Evolutionary conservation across 2,329 filamentous ascomycete genomes (phyloP), one percentile per base, ranked within the genome.

Genomic region (Alternaria consortialis): DNA sequence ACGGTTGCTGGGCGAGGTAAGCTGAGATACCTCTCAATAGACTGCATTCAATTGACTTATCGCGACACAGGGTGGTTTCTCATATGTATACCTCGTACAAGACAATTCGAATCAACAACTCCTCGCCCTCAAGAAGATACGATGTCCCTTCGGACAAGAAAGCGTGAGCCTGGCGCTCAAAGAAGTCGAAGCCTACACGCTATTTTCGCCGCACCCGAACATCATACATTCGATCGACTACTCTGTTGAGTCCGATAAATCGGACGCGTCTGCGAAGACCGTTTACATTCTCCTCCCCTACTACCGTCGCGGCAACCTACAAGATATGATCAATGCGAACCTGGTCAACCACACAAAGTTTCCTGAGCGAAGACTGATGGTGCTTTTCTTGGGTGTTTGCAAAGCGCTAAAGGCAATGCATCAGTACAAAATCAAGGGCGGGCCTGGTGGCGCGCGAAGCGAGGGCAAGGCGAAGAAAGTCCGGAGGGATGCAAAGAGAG

Each of bases 281-380:
- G 95, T 98, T 54, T 99, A 99, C 80, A 95, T 99, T 63, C 84
- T 99, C 43, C 85, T 99, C 20, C 95, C 95, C 12, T 99, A 98
- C 83, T 99, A 97, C 82, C 86, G 93, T 72, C 86, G 94, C 67
- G 95, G 95, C 13, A 99, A 99, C 79, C 85, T 99, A 37, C 95
- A 99, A 82, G 95, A 99, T 81, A 91, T 96, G 76, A 98, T 99
- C 84, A 99, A 99, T 80, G 94, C 95, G 66, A 99, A 99, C 80
- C 84, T 98, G 56, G 94, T 99, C 79, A 98, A 98, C 80, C 93
- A 97, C 77, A 92, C 91, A 37, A 86, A 86, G 53, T 98, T 99
- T 73, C 93, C 94, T 1, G 94, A 98, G 82, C 87, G 89, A 76
- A 86, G 90, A 71, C 84, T 99, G 64, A 94, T 98, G 93, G 84